Evolutionary conservation across 2,329 filamentous ascomycete species (phyloP).

Genomic region (Sordariomycetes sp.): DNA sequence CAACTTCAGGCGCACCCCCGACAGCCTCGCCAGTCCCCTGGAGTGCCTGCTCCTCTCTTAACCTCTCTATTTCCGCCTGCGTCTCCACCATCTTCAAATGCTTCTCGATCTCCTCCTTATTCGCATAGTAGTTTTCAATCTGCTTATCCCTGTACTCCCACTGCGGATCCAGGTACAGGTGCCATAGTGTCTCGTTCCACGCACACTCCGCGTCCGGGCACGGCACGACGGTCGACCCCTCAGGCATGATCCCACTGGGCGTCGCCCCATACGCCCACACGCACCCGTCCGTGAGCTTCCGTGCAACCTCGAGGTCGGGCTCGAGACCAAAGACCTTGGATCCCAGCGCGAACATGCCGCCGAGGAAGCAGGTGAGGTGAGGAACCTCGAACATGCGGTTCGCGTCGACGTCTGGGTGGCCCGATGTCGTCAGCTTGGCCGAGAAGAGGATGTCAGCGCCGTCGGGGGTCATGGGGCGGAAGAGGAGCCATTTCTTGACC

Average conservation of each 20-base stretch:
- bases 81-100: conserved; percentile 18
- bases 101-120: conserved; percentile 32
- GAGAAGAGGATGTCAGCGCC: conserved; percentile 61
- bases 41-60: conserved; percentile 8
- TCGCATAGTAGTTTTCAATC: conserved; percentile 30
- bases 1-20: not conserved
- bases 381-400: conserved; percentile 47
- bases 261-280: conserved; percentile 58
- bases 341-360: conserved; percentile 59
- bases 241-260: conserved; percentile 55
- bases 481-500: conserved; percentile 65
- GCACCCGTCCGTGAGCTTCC: conserved; percentile 56
- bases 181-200: conserved; percentile 40
- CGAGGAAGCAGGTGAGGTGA: conserved; percentile 58
- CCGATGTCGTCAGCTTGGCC: conserved; percentile 43
- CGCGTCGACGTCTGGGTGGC: conserved; percentile 26
- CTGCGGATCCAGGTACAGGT: conserved; percentile 34
- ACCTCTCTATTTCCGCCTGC: conserved; percentile 13
- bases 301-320: conserved; percentile 51
- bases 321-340: conserved; percentile 50
- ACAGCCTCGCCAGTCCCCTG: not conserved
- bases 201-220: conserved; percentile 39
- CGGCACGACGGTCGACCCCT: conserved; percentile 30
- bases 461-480: conserved; percentile 60
- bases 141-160: conserved; percentile 28